Evolutionary conservation across 805 yeast species (phyloP).

Genomic region (Dipodascopsis tothii): DNA sequence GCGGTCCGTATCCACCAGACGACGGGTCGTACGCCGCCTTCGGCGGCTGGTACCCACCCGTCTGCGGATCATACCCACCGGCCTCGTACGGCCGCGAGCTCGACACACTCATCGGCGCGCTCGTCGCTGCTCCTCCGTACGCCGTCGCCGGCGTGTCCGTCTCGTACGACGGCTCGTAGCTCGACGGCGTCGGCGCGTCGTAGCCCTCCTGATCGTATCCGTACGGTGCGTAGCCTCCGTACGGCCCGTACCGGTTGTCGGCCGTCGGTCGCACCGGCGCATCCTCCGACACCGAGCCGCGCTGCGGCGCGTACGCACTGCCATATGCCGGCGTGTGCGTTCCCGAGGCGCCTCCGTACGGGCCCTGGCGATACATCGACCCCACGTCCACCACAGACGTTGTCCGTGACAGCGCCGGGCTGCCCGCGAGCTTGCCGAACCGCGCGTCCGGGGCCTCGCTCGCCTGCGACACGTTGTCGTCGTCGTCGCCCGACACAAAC

Average conservation of each 20-base stretch:
- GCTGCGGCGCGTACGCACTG: too few species aligned
- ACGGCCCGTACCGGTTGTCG: too few species aligned
- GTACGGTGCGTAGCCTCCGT: too few species aligned
- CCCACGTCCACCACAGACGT: constrained; percentile 13
- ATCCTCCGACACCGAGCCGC: too few species aligned
- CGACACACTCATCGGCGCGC: too few species aligned
- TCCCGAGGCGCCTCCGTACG: too few species aligned
- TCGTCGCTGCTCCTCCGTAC: too few species aligned
- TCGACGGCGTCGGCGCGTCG: constrained; percentile 4
- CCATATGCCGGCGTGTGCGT: too few species aligned
- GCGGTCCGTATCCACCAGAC: constrained; percentile 1
- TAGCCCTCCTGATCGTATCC: too few species aligned
- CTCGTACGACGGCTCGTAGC: constrained; percentile 9
- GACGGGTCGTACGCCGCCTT: constrained; percentile 1
- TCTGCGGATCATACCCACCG: too few species aligned
- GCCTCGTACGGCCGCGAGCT: too few species aligned
- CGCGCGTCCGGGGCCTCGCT: constrained; percentile 13
- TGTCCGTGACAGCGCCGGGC: constrained; percentile 21
- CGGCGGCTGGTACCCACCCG: constrained; percentile 1
- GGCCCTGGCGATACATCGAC: neutral
- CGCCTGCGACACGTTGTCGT: constrained; percentile 20
- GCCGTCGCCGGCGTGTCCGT: constrained; percentile 1
- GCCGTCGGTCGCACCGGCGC: too few species aligned
- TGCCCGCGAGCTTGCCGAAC: constrained; percentile 29
- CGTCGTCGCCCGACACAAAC: constrained; percentile 82